These are phyloP conservation scores for Pyrus betulifolia DNA, from an alignment of 306 rosid species.

Conservation along the genomic window DNA sequence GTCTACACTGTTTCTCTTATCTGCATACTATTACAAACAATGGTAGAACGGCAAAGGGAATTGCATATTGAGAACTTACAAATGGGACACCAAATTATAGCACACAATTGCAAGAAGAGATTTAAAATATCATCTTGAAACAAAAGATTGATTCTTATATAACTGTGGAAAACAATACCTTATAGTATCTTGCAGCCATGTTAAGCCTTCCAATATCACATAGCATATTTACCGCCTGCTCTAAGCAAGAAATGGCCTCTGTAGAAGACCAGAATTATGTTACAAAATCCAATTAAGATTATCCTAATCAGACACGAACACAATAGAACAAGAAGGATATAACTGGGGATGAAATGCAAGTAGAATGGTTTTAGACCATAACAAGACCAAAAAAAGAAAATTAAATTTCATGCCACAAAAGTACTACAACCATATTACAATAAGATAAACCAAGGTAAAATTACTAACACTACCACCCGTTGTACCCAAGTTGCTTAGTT, in stretches of 20 bases:
- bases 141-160: not conserved
- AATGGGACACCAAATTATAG: not conserved
- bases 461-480: not conserved
- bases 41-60: not conserved
- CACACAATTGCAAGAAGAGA: not conserved
- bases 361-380: not conserved
- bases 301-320: not conserved
- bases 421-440: not conserved
- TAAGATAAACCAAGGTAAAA: not conserved
- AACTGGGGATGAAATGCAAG: not conserved
- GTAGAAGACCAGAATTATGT: slow-evolving; percentile 3
- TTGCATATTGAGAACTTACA: not conserved
- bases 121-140: slow-evolving; percentile 4
- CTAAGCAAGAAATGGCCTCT: slow-evolving; percentile 81
- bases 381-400: not conserved
- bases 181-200: slow-evolving; percentile 91
- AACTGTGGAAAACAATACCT: slow-evolving; percentile 38
- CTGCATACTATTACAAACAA: not conserved
- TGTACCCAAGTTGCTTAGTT: not conserved
- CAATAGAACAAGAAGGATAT: not conserved
- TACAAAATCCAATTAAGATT: not conserved
- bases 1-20: not conserved
- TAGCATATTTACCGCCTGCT: slow-evolving; percentile 60
- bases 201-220: slow-evolving; percentile 98
- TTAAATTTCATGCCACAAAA: not conserved